Conservation (phyloP, 345 rosid genomes). For the Salix udensis region DNA sequence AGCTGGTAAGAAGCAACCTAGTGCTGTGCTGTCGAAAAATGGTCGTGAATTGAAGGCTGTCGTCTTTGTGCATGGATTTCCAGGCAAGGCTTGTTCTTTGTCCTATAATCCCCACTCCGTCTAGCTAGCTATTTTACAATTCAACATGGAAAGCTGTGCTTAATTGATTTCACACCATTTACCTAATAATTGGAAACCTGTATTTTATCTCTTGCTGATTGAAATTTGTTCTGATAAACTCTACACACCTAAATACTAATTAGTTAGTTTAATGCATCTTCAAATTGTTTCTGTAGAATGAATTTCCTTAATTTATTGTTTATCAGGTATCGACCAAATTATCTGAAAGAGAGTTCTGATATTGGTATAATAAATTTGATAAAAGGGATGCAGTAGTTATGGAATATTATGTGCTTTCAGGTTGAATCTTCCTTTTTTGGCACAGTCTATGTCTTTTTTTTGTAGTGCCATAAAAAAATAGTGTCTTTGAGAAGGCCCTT, state of each 20-base stretch:
- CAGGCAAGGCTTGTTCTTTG: constrained; percentile 53
- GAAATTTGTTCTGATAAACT: neutral
- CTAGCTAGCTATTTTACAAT: neutral
- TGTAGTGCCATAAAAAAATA: neutral
- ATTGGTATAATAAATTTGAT: neutral
- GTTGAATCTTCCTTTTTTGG: neutral
- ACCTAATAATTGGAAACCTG: neutral
- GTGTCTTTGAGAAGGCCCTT: neutral
- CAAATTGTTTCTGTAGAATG: neutral
- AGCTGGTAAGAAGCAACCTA: constrained; percentile 31
- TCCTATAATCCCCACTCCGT: neutral
- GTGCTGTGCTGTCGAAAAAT: constrained; percentile 26
- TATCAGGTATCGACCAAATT: neutral
- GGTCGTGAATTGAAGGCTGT: constrained; percentile 64
- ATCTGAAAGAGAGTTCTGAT: neutral
- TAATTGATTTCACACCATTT: neutral
- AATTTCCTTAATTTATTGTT: neutral
- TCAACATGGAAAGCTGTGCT: neutral
- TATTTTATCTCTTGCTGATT: neutral
- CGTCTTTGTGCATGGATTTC: constrained; percentile 93
- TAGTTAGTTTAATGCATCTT: neutral
- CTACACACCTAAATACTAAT: neutral
- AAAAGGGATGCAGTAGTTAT: neutral
- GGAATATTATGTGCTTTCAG: neutral
- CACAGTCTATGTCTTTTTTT: neutral